Evolutionary conservation across 2,329 filamentous ascomycete genomes (phyloP).

Genomic region (Mycosphaerella arachidis): DNA sequence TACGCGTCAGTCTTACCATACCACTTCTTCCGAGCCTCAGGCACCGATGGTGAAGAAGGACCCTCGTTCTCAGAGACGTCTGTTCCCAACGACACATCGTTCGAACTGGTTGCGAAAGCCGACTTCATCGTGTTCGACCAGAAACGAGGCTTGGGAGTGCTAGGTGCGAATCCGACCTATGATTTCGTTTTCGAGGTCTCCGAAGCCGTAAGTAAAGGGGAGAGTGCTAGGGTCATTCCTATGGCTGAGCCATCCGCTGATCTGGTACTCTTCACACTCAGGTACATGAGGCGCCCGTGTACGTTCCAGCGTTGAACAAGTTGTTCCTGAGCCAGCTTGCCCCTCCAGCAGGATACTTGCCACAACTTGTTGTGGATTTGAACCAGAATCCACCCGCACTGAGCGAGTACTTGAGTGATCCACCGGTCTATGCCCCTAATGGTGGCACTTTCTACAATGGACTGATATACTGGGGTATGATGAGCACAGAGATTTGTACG

Average conservation of each 20-base stretch:
- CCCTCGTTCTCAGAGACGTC: background rate
- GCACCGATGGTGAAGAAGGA: background rate
- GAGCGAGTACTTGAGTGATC: constrained; percentile 37
- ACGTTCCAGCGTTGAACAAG: constrained; percentile 36
- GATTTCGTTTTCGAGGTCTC: constrained; percentile 26
- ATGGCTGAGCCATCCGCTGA: too few relatives aligned
- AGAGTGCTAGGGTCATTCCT: too few relatives aligned
- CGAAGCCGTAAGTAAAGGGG: background rate
- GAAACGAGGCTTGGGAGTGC: constrained; percentile 28
- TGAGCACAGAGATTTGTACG: background rate
- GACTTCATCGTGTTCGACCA: constrained; percentile 36
- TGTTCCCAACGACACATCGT: constrained; percentile 21
- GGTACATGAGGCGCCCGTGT: constrained; percentile 43
- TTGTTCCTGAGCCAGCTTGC: background rate
- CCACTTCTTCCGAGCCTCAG: constrained; percentile 11
- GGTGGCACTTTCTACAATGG: constrained; percentile 40
- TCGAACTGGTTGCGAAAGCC: constrained; percentile 23
- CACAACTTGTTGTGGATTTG: constrained; percentile 33
- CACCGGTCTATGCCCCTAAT: constrained; percentile 42
- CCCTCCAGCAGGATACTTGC: background rate
- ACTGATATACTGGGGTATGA: constrained; percentile 35
- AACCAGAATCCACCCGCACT: constrained; percentile 40
- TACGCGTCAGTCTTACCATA: constrained; percentile 21
- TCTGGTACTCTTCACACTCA: too few relatives aligned
- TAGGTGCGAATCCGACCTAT: constrained; percentile 33